These are phyloP conservation scores for Leptodermis oblonga DNA, from an alignment of 257 asterid species.

Conservation along the genomic window DNA sequence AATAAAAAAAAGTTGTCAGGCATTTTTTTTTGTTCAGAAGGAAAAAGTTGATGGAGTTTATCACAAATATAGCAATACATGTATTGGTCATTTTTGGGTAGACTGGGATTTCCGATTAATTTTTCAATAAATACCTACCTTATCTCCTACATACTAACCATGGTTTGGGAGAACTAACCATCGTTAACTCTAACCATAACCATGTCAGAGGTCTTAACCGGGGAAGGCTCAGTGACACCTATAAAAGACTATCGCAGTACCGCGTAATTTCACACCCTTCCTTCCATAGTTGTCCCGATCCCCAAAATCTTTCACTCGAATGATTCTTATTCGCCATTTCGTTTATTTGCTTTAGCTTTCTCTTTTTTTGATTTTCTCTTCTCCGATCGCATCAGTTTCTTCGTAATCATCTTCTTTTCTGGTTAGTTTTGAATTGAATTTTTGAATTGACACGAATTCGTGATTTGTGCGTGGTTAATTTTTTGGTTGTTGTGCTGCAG, in stretches of 20 bases:
- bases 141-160: neutral
- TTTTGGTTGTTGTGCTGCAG: neutral
- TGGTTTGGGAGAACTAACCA: conserved; percentile 7
- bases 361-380: neutral
- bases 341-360: neutral
- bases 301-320: conserved; percentile 4
- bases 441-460: neutral
- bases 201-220: conserved; percentile 9
- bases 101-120: neutral
- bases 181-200: conserved; percentile 7
- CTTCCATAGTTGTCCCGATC: neutral
- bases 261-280: conserved; percentile 9
- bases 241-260: conserved; percentile 8
- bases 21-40: too few relatives aligned
- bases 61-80: neutral
- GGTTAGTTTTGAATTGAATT: neutral
- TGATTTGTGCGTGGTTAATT: neutral
- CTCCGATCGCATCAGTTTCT: neutral
- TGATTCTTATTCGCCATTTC: conserved; percentile 1
- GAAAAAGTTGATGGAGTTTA: too few relatives aligned
- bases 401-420: neutral
- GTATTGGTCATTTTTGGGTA: neutral
- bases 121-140: conserved; percentile 1
- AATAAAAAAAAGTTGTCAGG: too few relatives aligned
- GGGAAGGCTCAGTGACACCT: conserved; percentile 18